These are phyloP conservation scores for Phyllosticta citrichinensis DNA, from an alignment of 2,329 filamentous ascomycete genomes.

Conservation along the genomic window DNA sequence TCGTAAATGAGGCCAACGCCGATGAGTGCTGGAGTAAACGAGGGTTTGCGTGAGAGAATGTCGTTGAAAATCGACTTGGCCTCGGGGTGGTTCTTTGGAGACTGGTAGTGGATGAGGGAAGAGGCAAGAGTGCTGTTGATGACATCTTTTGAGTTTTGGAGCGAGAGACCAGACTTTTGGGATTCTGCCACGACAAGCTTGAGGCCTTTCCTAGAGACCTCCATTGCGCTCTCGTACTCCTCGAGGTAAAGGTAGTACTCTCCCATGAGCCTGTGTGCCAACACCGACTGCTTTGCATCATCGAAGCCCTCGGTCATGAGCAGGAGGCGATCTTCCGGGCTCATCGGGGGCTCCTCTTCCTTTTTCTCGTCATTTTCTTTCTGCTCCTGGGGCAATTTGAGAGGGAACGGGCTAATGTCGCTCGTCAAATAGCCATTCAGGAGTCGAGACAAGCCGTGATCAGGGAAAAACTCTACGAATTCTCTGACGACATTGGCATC, in stretches of 20 bases:
- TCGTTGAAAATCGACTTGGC: constrained; percentile 77
- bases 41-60: constrained; percentile 64
- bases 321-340: constrained; percentile 67
- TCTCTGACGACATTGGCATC: constrained; percentile 69
- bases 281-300: constrained; percentile 51
- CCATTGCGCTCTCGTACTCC: constrained; percentile 72
- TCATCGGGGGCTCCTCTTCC: constrained; percentile 46
- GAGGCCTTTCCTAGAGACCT: constrained; percentile 67
- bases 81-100: constrained; percentile 80
- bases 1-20: constrained; percentile 87
- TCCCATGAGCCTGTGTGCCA: constrained; percentile 74
- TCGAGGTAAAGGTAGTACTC: constrained; percentile 78
- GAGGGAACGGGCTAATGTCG: constrained; percentile 71
- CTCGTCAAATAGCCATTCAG: constrained; percentile 75
- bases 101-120: constrained; percentile 82
- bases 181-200: constrained; percentile 50
- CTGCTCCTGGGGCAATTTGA: constrained; percentile 14
- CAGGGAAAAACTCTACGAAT: constrained; percentile 76
- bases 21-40: constrained; percentile 71
- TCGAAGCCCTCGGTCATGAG: constrained; percentile 58
- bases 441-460: constrained; percentile 71
- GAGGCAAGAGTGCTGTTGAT: constrained; percentile 72
- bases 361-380: constrained; percentile 21
- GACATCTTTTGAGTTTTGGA: constrained; percentile 52
- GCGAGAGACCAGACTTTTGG: constrained; percentile 55